Base-by-base conservation (phyloP, 2,329 filamentous ascomycete species). In the Talaromyces sp. region DNA sequence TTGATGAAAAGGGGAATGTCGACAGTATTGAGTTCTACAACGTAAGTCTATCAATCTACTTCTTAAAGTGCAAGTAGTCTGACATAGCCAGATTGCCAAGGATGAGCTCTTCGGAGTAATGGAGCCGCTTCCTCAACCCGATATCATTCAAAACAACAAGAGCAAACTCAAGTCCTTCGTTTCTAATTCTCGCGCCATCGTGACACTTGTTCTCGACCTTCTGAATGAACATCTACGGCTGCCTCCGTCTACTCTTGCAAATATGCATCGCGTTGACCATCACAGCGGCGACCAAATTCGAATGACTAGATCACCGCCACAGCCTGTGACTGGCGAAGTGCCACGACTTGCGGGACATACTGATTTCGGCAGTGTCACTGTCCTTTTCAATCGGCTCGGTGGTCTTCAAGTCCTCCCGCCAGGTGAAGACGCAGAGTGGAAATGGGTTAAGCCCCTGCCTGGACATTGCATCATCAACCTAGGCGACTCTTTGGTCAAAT, bases 21-120 rank as follows among this genome's bases (percentile, higher is more conserved):
- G 83, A 85, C 67, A 73, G 80, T 43, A 84, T 84, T 67, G 83
- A 86, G 67, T 84, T 85, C 64, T 85, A 85, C 72, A 85, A 85
- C 71, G 79, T 85, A 67, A 48, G 73, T 72, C 37, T 61, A 22
- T 13, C 31, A 39, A 1, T 13, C 7, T 13, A 1, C n/a, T 31
- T 4, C 22, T 8, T 24, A n/a, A 14, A 13, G 3, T 16, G 5
- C 48, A 22, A 5, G n/a, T 56, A 33, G n/a, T 4, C 52, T 56
- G 33, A 56, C 6, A 22, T 56, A 22, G 24, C 16, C 24, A 79
- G 81, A 77, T 83, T 27, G 82, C 81, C 11, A 85, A 85, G 75
- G 82, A 85, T 68, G 82, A 84, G 62, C 78, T 85, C 37, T 68
- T 85, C 3, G 76, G 72, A 24, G 60, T 80, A 3, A 74, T 73